Base-by-base conservation (phyloP, 805 yeast genomes). In the Nakazawaea populi region DNA sequence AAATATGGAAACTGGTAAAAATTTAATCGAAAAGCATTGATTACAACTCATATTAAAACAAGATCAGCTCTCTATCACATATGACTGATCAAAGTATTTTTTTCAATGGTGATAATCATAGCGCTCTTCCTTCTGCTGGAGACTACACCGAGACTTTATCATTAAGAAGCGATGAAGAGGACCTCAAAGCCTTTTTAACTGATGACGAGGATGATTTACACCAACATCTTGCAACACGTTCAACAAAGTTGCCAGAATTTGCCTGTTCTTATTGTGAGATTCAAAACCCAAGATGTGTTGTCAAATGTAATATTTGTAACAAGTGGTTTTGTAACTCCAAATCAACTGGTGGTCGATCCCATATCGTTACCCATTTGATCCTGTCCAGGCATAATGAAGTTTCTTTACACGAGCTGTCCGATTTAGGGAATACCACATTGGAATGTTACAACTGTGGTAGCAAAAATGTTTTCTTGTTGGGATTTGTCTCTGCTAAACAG, bases 381-480 rank as follows among this genome's bases (percentile, higher is more conserved):
- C 69, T 87, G 57, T 79, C 96, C 1, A 80, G 84, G 54, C 97
- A 91, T 64, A 82, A 83, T 58, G 72, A 63, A 32, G 89, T 91
- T 2, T 74, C 85, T 1, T 74, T 89, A 44, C 96, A 90, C 64
- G 83, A 83, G 37, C 86, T 85, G 29, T 83, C 91, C 1, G 90
- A 87, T 54, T 71, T 90, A 29, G 97, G 97, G n/a, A 96, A 87
- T 49, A 85, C 91, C 5, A 76, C 82, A 1, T 69, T 91, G 52
- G 97, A 91, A 65, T 91, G 97, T 69, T 91, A 90, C 68, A 85
- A 83, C 61, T 91, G 97, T 71, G 96, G 96, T 32, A 80, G 78
- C 61, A 80, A 74, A 53, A 91, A 91, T 59, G 86, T 83, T 2
- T 91, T 91, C 58, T 73, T 84, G 29, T 70, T 91, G 38, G 97